Percentiles rank a stretch among this genome's conserved stretches.
These are phyloP conservation scores for Tolypocladium sp. DNA, from an alignment of 2,329 filamentous ascomycete genomes.

Conservation along the genomic window DNA sequence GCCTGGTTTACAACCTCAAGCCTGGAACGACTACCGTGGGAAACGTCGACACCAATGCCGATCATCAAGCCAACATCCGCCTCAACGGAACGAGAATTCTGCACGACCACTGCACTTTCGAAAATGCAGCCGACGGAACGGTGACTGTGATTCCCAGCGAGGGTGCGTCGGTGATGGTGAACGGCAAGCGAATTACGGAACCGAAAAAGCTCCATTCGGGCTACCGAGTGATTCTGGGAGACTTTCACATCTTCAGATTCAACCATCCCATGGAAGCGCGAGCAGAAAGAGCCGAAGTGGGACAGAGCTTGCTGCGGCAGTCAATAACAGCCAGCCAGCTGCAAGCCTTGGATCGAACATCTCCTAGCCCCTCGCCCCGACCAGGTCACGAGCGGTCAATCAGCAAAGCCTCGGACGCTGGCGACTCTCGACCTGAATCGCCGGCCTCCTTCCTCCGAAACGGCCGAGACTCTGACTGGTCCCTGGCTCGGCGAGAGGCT, in stretches of 20 bases:
- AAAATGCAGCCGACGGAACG: conserved; percentile 76
- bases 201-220: conserved; percentile 82
- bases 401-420: conserved; percentile 73
- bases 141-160: conserved; percentile 87
- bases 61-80: conserved; percentile 74
- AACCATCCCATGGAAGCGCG: conserved; percentile 95
- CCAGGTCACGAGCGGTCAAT: conserved; percentile 65
- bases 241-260: conserved; percentile 98
- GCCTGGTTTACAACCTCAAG: conserved; percentile 95
- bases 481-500: conserved; percentile 86
- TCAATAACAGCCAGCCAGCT: conserved; percentile 59
- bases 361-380: conserved; percentile 50
- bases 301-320: conserved; percentile 77
- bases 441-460: conserved; percentile 57
- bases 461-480: conserved; percentile 86
- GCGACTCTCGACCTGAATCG: conserved; percentile 71
- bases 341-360: conserved; percentile 45
- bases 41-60: conserved; percentile 77
- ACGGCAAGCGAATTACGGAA: conserved; percentile 81
- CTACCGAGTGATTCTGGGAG: conserved; percentile 88
- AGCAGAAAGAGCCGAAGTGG: conserved; percentile 75
- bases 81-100: conserved; percentile 91
- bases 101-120: conserved; percentile 86
- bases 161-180: conserved; percentile 97
- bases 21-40: conserved; percentile 90